phyloP scores from a whole-genome alignment of 306 rosid genomes.

The Erythrophleum fordii region DNA sequence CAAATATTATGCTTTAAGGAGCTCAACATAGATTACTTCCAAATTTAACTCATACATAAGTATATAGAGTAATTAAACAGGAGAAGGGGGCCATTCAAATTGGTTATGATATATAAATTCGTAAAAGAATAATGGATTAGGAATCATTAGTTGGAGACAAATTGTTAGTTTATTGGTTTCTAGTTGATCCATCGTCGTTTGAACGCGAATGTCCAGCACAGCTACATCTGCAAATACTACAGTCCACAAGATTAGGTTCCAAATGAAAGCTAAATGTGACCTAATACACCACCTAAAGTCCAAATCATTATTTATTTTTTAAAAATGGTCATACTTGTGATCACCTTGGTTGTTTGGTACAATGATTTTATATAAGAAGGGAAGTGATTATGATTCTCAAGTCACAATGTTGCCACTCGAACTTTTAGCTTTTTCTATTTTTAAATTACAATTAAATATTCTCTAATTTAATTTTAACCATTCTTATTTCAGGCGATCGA shows the following conservation, averaged over 20 bases:
- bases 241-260: constrained; percentile 35
- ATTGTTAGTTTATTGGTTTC: background rate
- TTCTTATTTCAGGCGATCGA: too few species aligned
- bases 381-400: constrained; percentile 39
- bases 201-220: constrained; percentile 27
- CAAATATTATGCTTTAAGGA: background rate
- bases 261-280: constrained; percentile 56
- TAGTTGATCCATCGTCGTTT: constrained; percentile 28
- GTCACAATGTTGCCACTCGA: constrained; percentile 25
- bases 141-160: constrained; percentile 21
- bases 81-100: background rate
- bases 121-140: constrained; percentile 23
- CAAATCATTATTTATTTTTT: background rate
- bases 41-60: background rate
- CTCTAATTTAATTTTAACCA: too few species aligned
- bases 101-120: background rate
- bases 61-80: background rate
- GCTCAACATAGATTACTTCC: background rate
- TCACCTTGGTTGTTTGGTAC: background rate
- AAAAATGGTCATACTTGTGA: background rate
- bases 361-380: constrained; percentile 23
- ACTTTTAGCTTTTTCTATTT: constrained; percentile 50
- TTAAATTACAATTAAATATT: too few species aligned
- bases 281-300: constrained; percentile 41
- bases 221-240: background rate